A percentile compares a stretch with the other conserved stretches of the same genome.
Evolutionary conservation across 352 stramenopile genomes (phyloP).

Genomic region (Pythium rhizo-oryzae): DNA sequence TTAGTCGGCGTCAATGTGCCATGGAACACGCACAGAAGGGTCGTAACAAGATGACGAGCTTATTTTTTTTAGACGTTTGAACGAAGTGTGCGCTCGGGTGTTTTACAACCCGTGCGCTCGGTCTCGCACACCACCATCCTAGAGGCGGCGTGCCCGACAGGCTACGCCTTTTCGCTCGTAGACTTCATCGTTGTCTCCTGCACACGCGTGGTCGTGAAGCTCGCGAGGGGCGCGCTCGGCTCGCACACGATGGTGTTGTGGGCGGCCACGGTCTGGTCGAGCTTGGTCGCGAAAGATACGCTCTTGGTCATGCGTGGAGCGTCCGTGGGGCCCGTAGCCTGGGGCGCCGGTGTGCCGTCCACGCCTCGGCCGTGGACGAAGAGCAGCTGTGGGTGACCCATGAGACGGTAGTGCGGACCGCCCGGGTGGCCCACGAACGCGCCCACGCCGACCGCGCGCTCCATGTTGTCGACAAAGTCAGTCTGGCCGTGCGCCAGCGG

Average conservation of each 20-base stretch:
- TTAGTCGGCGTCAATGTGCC: no score
- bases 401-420: constrained; percentile 13
- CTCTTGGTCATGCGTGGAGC: background rate
- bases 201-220: background rate
- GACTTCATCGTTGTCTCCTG: background rate
- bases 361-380: background rate
- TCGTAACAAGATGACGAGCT: no score
- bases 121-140: background rate
- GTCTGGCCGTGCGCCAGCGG: background rate
- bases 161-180: background rate
- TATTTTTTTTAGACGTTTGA: no score
- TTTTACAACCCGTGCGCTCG: no score
- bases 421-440: background rate
- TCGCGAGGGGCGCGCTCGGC: background rate
- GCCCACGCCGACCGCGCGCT: background rate
- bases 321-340: background rate
- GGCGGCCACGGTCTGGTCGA: background rate
- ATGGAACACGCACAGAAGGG: no score
- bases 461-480: constrained; percentile 4
- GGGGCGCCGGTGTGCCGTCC: background rate
- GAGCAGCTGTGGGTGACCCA: background rate
- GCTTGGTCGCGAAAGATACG: background rate
- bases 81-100: background rate
- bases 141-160: background rate
- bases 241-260: background rate